Evolutionary conservation across 2,329 filamentous ascomycete genomes (phyloP), one percentile per base, ranked within the genome.

Genomic region (Colletotrichum plurivorum): DNA sequence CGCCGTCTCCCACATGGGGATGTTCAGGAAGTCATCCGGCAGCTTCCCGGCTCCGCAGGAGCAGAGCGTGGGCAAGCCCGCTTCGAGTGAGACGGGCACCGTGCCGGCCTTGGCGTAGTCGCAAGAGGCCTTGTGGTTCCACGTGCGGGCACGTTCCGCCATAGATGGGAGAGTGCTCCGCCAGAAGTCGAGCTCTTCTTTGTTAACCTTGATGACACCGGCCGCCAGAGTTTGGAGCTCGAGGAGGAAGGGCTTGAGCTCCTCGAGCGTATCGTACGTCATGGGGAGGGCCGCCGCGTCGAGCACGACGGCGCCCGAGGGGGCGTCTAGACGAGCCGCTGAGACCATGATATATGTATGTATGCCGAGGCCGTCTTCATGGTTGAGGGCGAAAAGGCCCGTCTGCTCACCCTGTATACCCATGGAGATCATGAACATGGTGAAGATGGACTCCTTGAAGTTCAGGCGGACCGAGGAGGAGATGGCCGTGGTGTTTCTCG

Each of bases 121-220:
- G 69, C 85, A 87, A 2, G 58, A 71, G 0, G 74, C 56, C 3
- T 69, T 67, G 72, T 87, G 85, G 2, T 67, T 72, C 84, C 84
- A 87, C 4, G 81, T 84, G n/a, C 85, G 81, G 69, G 84, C 85
- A 36, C 85, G 78, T 75, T 88, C 85, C 1, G 75, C 83, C 55
- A 85, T 69, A 0, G 81, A 78, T 0, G 84, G 84, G 3, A 87
- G 73, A 1, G 75, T 63, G 45, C 76, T 78, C 72, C 85, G 85
- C 85, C 84, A 87, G 10, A 85, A 76, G 1, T 85, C 76, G 3
- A 94, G 79, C 45, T 92, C 91, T n/a, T 82, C 85, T 12, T 88
- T 87, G 31, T 84, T 77, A 5, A 86, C 80, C 0, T 59, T 74
- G n/a, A 83, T 71, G 12, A 75, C 78, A 71, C 78, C 78, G 62